These are phyloP conservation scores for Malus sylvestris DNA, from an alignment of 306 rosid species.

Conservation along the genomic window DNA sequence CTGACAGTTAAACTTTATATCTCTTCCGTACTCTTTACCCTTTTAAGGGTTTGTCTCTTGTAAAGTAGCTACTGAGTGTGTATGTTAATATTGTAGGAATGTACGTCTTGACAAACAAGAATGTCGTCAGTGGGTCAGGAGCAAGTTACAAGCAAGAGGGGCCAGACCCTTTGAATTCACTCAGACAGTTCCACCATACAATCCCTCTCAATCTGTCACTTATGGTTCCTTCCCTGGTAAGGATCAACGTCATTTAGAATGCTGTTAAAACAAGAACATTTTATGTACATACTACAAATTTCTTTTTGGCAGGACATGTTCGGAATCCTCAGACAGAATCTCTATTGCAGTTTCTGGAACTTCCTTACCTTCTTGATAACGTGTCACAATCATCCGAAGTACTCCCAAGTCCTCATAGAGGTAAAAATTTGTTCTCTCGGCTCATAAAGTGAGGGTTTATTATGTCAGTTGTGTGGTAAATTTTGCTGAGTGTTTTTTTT, in stretches of 20 bases:
- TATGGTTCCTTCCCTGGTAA: slow-evolving; percentile 34
- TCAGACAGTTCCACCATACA: slow-evolving; percentile 62
- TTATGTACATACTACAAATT: background rate
- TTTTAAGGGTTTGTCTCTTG: background rate
- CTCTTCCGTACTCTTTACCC: background rate
- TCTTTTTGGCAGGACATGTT: slow-evolving; percentile 35
- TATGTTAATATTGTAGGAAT: slow-evolving; percentile 32
- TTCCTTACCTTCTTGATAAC: slow-evolving; percentile 77
- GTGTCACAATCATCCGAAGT: slow-evolving; percentile 34
- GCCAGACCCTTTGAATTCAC: slow-evolving; percentile 68
- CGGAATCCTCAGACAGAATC: slow-evolving; percentile 86
- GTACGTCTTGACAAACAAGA: slow-evolving; percentile 44
- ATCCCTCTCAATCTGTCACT: slow-evolving; percentile 45
- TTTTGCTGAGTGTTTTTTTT: background rate
- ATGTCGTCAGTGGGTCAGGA: slow-evolving; percentile 66
- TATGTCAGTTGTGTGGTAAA: background rate
- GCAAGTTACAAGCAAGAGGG: slow-evolving; percentile 61
- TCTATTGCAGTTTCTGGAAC: slow-evolving; percentile 72
- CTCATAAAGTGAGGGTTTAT: background rate
- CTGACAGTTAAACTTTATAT: background rate
- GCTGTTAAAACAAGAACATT: background rate
- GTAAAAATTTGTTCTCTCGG: slow-evolving; percentile 29
- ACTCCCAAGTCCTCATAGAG: slow-evolving; percentile 38
- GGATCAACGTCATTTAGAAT: background rate
- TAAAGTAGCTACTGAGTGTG: slow-evolving; percentile 9